phyloP scores from a whole-genome alignment of 129 eudicot genomes.

The Pseudognaphalium luteoalbum region DNA sequence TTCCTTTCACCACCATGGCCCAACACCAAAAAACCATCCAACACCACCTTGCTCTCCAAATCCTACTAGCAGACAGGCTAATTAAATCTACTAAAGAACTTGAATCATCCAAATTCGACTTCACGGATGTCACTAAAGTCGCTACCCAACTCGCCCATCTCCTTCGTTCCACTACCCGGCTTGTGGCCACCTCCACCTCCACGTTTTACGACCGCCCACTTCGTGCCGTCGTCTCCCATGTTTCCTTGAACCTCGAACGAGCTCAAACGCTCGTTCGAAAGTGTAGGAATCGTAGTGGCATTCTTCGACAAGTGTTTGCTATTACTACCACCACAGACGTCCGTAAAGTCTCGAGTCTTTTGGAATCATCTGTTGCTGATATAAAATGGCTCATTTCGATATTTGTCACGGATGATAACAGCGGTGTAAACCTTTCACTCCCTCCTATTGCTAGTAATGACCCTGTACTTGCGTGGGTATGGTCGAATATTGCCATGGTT shows the following conservation, averaged over 20 bases:
- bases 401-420: slow-evolving; percentile 37
- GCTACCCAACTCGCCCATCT: slow-evolving; percentile 51
- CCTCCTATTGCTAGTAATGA: slow-evolving; percentile 80
- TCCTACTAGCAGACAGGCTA: slow-evolving; percentile 51
- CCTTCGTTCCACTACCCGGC: slow-evolving; percentile 64
- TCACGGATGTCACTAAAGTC: slow-evolving; percentile 49
- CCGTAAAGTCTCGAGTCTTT: slow-evolving; percentile 47
- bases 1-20: slow-evolving; percentile 18
- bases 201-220: slow-evolving; percentile 67
- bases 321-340: slow-evolving; percentile 62
- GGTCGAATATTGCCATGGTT: slow-evolving; percentile 67
- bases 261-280: slow-evolving; percentile 57
- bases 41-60: slow-evolving; percentile 55
- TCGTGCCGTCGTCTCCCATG: slow-evolving; percentile 50
- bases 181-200: slow-evolving; percentile 38
- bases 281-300: slow-evolving; percentile 44
- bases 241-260: slow-evolving; percentile 48
- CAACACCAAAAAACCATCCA: slow-evolving; percentile 49
- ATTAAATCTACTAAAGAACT: slow-evolving; percentile 52
- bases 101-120: slow-evolving; percentile 49
- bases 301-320: slow-evolving; percentile 54
- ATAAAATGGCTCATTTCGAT: slow-evolving; percentile 64
- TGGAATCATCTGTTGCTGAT: slow-evolving; percentile 71
- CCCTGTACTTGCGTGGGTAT: slow-evolving; percentile 74
- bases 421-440: slow-evolving; percentile 42